Evolutionary conservation across 495 filamentous ascomycete species (phyloP).

Genomic region (Neurospora sp.): DNA sequence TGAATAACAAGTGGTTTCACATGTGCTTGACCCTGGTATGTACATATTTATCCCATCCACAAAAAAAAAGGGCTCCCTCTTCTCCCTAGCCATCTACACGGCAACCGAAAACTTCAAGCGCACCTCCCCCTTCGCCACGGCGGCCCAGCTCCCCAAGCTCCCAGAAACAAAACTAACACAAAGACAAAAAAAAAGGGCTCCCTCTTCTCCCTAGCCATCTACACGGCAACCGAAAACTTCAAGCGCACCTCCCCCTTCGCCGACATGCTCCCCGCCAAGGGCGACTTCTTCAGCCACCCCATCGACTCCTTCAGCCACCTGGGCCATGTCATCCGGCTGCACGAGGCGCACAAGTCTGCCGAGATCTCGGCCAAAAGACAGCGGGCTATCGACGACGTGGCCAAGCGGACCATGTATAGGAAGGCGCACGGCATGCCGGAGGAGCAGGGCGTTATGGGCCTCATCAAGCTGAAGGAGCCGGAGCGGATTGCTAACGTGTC

Average conservation of each 20-base stretch:
- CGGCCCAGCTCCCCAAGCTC: background rate
- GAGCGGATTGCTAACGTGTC: slow-evolving; percentile 9
- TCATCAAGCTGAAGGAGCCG: slow-evolving; percentile 3
- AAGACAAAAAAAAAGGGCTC: slow-evolving; percentile 40
- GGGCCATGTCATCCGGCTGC: slow-evolving; percentile 58
- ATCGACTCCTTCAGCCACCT: slow-evolving; percentile 46
- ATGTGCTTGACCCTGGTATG: slow-evolving; percentile 67
- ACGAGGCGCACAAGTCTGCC: slow-evolving; percentile 52
- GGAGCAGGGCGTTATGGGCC: slow-evolving; percentile 27
- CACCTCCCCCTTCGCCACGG: slow-evolving; percentile 34
- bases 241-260: slow-evolving; percentile 56
- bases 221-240: slow-evolving; percentile 63
- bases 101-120: slow-evolving; percentile 60
- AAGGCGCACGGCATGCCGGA: slow-evolving; percentile 72
- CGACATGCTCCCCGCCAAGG: slow-evolving; percentile 57
- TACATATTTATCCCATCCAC: background rate
- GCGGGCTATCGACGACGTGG: slow-evolving; percentile 61
- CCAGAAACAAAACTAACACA: background rate
- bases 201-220: slow-evolving; percentile 54
- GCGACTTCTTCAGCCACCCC: slow-evolving; percentile 51
- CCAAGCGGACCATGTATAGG: slow-evolving; percentile 68
- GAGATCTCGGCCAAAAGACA: slow-evolving; percentile 55
- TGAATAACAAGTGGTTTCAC: slow-evolving; percentile 64
- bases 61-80: slow-evolving; percentile 52
- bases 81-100: slow-evolving; percentile 54